Percentiles rank a stretch among this genome's conserved stretches.
These are phyloP conservation scores for Mycena rebaudengoi DNA, from an alignment of 768 basidiomycete genomes.

Conservation along the genomic window DNA sequence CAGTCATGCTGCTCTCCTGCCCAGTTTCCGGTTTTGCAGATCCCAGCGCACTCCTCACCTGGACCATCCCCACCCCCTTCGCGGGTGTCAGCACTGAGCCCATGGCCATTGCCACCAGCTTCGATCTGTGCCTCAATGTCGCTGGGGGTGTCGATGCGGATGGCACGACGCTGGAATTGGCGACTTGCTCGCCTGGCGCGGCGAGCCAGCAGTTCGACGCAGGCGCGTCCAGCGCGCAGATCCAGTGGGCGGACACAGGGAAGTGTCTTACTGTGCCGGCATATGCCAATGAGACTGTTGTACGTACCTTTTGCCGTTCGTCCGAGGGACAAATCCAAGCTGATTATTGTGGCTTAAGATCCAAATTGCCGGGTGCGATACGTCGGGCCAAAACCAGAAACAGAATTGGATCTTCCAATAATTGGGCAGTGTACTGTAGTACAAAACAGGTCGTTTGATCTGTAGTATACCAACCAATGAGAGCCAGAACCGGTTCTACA, in stretches of 20 bases:
- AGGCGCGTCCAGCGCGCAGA: conserved; percentile 7
- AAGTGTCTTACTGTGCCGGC: conserved; percentile 12
- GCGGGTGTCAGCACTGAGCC: conserved; percentile 10
- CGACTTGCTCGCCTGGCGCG: conserved; percentile 8
- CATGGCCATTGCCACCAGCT: conserved; percentile 6
- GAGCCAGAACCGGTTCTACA: conserved; percentile 8
- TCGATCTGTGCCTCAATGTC: conserved; percentile 14
- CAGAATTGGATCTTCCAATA: conserved; percentile 13
- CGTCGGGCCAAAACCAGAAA: conserved; percentile 14
- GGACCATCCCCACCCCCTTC: conserved; percentile 4
- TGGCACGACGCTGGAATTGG: conserved; percentile 14
- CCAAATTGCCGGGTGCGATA: conserved; percentile 9
- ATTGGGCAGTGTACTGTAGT: conserved; percentile 12
- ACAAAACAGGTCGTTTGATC: conserved; percentile 8
- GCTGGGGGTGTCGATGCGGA: conserved; percentile 11
- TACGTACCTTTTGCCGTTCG: conserved; percentile 12
- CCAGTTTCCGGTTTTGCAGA: conserved; percentile 11
- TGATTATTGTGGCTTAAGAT: conserved; percentile 14
- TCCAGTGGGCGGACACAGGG: conserved; percentile 14
- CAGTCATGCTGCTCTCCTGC: conserved; percentile 13
- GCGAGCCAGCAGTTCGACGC: conserved; percentile 12
- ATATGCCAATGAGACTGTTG: conserved; percentile 12
- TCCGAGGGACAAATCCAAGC: conserved; percentile 8
- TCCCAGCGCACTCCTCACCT: conserved; percentile 12
- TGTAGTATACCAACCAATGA: conserved; percentile 5